phyloP scores from a whole-genome alignment of 805 yeast genomes.

The Phaffomyces opuntiae region DNA sequence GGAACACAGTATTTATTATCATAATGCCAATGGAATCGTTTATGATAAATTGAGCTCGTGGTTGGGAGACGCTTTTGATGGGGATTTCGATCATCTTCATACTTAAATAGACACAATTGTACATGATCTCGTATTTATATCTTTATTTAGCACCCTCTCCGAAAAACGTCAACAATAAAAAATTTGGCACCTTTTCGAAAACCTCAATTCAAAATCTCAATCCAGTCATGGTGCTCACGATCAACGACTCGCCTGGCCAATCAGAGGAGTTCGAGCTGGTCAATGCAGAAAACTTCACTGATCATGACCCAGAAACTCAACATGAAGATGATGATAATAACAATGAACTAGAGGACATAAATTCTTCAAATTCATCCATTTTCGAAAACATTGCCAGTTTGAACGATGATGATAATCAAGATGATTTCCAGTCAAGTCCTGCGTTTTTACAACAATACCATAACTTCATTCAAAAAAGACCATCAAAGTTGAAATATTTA shows the following conservation, averaged over 20 bases:
- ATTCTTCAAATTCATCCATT: conserved; percentile 4
- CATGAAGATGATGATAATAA: background rate
- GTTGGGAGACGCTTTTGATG: conserved; percentile 56
- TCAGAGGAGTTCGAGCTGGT: background rate
- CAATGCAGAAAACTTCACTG: background rate
- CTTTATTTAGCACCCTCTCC: too few relatives aligned
- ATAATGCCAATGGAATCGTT: conserved; percentile 62
- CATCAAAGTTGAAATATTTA: background rate
- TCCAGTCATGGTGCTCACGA: background rate
- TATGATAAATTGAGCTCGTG: conserved; percentile 62
- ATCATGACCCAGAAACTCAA: background rate
- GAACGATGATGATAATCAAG: background rate
- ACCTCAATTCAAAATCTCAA: background rate
- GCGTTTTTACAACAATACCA: conserved; percentile 1
- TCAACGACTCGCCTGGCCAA: background rate
- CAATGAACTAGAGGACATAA: background rate
- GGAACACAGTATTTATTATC: conserved; percentile 66
- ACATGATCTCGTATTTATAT: background rate
- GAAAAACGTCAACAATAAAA: background rate
- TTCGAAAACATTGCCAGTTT: conserved; percentile 2
- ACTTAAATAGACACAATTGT: conserved; percentile 1
- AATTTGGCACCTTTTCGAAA: background rate
- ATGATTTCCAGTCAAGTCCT: conserved; percentile 1
- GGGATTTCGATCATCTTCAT: conserved; percentile 30
- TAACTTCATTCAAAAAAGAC: background rate